Base-by-base conservation (phyloP, 192 early-diverging fungal species). In the Dispira simplex region DNA sequence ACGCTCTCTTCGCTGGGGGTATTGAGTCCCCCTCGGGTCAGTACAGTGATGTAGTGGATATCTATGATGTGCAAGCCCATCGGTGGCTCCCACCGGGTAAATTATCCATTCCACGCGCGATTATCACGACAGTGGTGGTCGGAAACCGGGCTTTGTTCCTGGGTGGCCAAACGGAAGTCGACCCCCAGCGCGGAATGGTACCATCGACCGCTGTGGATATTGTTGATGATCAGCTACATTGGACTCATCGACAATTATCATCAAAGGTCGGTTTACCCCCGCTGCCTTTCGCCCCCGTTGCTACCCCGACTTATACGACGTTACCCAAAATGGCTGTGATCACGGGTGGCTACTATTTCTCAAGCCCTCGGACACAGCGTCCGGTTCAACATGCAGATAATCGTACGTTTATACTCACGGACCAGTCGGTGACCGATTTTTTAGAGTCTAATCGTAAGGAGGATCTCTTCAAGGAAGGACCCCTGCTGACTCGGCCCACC, bases 1-100 rank as follows among this genome's bases (percentile, higher is more conserved):
- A 77, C 45, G 76, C 66, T 5, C 53, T 75, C 20, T 77, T 77
- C 65, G 76, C 76, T 23, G 76, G 76, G 28, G 76, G 76, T 0
- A 46, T 75, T 21, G 73, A 75, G 56, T 27, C 32, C 25, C 28
- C 54, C 23, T 74, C 74, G 49, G 51, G 64, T 57, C 66, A 70
- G 21, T 64, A 72, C 65, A 65, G 63, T 4, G 14, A n/a, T 12
- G 45, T 67, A 28, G 73, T 77, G 26, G 76, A 77, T 51, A 70
- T 77, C 16, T 77, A 69, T 28, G 76, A 77, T 55, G 32, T 68
- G 6, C 28, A 70, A 53, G 72, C 73, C 0, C 46, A 23, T 32
- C 46, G 65, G 62, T 77, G 76, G 76, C 43, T 62, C 2, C 12
- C 23, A 13, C 59, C 59, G 13, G 39, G 20, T 14, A 16, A 12